Base-by-base conservation (phyloP, 352 stramenopile species). In the Phytophthora hibernalis region DNA sequence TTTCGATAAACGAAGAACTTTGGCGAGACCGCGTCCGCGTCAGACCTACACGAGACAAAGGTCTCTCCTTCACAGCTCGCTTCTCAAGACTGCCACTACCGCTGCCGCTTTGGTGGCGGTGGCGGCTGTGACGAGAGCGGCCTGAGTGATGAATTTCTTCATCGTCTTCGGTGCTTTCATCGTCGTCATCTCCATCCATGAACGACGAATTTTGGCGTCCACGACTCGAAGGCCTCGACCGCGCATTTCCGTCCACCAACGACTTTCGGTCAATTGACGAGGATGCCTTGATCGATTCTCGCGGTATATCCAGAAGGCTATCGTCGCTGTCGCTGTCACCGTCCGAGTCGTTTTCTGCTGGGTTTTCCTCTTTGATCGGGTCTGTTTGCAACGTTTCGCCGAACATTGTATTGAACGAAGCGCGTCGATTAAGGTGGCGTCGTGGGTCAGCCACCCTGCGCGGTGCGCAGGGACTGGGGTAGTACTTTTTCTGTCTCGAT, bases 361-460 rank as follows among this genome's bases (percentile, higher is more conserved):
- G 76, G 31, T 77, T 87, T 31, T 90, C 85, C 62, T 93, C 85
- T 58, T 89, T 65, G 33, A 92, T 91, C 9, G 77, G 72, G 15
- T 82, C 68, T 0, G 68, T 71, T 38, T 68, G 70, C 50, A 90
- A 68, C 0, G 73, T 65, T 28, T 91, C 85, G 9, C 76, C 76
- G 38, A 89, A 88, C 52, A 90, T 70, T 18, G 54, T 71, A 21
- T 77, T 90, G 40, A 93, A 81, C 1, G 83, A 93, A 43, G 74
- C 63, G 30, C 83, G 71, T 16, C 82, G 77, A n/a, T 90, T 81
- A 30, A 93, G 63, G 53, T 93, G 89, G 12, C 85, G 78, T 49
- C 85, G 68, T 22, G 81, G 79, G 12, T 93, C 82, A 37, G 81
- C 67, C 24, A 85, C 18, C 16, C 54, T 52, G 71, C 68, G 37